Evolutionary conservation across 1,284 basidiomycete species (phyloP), one percentile per base, ranked within the genome.

Genomic region (Moesziomyces parantarcticus): DNA sequence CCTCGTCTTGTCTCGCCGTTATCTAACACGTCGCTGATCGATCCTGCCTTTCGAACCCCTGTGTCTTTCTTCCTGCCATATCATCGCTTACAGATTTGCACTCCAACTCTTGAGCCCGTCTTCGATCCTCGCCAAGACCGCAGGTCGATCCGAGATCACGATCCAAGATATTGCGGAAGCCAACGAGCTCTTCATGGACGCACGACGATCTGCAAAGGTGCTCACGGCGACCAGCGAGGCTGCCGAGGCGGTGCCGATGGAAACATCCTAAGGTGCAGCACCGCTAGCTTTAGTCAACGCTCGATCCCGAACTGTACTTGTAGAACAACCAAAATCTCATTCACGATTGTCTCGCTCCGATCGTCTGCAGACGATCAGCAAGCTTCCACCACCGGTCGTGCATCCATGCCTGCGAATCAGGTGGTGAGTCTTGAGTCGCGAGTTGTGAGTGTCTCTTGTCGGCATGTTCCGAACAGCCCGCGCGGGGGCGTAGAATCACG

Each of bases 41-140:
- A 18, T 23, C 29, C 23, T n/a, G 36, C 51, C 29, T 29, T 29
- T 11, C 29, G 29, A 29, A 10, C 9, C 29, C 8, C 29, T 11
- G 29, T 10, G 6, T 29, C 16, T 16, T 39, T 41, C 32, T 23
- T 9, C 22, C 47, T 34, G 21, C 6, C 16, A 14, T 40, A 22
- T 21, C 20, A 11, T 10, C 14, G 20, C 77, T 14, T 36, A 14
- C 16, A 94, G 93, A 79, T 97, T 95, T 84, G 92, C 93, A 1
- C 87, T 98, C 14, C 96, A 99, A 84, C 87, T 98, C 10, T 88
- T 98, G 60, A 92, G 92, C 0, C 96, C 96, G 0, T 92, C 93
- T 1, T 91, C 91, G n/a, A 97, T 98, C 76, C 88, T 97, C 2
- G 89, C 93, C 5, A 87, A 87, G 47, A 85, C 94, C 16, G 88